Conservation (phyloP, 495 filamentous ascomycete genomes). For the Aspergillus coremiiformis region DNA sequence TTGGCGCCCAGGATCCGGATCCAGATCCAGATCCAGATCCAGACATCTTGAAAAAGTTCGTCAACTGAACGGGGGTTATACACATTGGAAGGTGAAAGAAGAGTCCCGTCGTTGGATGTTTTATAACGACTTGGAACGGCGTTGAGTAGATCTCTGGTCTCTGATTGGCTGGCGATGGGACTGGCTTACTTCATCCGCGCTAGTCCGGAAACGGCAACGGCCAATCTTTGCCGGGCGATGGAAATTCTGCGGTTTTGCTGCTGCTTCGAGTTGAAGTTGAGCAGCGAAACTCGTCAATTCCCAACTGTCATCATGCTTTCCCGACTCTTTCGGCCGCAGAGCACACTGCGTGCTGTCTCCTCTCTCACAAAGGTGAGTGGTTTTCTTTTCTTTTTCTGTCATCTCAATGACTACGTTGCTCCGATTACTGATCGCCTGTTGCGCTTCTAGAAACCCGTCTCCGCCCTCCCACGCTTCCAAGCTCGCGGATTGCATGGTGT, state of each 20-base stretch:
- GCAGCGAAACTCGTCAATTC: conserved; percentile 5
- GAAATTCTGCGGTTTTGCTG: conserved; percentile 34
- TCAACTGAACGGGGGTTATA: no score
- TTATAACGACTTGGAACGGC: no score
- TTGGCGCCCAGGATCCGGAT: not conserved
- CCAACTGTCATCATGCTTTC: conserved; percentile 44
- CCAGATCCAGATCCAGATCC: no score
- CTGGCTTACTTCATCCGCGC: conserved; percentile 27
- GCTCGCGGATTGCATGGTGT: conserved; percentile 46
- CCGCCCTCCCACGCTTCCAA: conserved; percentile 38
- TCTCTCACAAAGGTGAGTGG: conserved; percentile 30
- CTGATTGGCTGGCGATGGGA: conserved; percentile 27
- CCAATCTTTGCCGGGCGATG: conserved; percentile 5
- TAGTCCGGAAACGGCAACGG: conserved; percentile 23
- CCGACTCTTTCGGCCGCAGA: conserved; percentile 43
- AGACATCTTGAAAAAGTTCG: not conserved
- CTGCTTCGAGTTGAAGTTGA: conserved; percentile 10
- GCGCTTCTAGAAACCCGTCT: conserved; percentile 32
- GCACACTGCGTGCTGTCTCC: conserved; percentile 39
- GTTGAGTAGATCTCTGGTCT: conserved; percentile 19
- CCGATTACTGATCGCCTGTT: conserved; percentile 17
- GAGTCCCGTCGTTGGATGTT: no score
- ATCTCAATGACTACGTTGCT: not conserved
- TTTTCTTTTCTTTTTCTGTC: not conserved
- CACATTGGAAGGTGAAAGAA: no score